phyloP scores from a whole-genome alignment of 1,284 basidiomycete species.

The Pyrrhoderma lamaoense region DNA sequence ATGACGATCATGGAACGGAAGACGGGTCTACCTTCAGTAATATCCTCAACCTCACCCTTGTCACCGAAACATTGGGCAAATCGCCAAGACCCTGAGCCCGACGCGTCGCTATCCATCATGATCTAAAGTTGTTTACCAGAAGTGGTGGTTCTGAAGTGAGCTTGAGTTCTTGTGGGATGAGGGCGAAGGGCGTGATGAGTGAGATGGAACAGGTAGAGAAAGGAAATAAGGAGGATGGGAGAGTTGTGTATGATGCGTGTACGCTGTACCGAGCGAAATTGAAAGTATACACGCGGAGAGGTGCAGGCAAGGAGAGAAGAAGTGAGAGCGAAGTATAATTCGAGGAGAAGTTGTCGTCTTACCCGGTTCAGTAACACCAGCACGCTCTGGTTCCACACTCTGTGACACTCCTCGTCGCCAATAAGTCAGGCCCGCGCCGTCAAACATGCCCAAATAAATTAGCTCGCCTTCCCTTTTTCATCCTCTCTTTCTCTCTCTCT shows the following conservation, averaged over 20 bases:
- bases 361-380: constrained; percentile 1
- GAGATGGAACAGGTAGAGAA: constrained; percentile 2
- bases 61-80: constrained; percentile 99
- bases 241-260: not conserved
- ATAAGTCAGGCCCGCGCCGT: too few relatives aligned
- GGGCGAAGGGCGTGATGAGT: constrained; percentile 18
- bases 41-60: constrained; percentile 98
- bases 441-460: not conserved
- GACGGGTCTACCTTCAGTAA: constrained; percentile 80
- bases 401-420: not conserved
- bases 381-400: not conserved
- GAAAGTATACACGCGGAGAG: constrained; percentile 1
- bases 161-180: constrained; percentile 20
- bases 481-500: constrained; percentile 34
- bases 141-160: constrained; percentile 17
- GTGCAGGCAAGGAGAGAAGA: constrained; percentile 6
- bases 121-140: constrained; percentile 19
- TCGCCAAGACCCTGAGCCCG: constrained; percentile 86
- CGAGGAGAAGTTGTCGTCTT: not conserved
- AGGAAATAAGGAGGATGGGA: not conserved
- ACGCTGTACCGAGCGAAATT: not conserved
- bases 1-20: constrained; percentile 21
- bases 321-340: not conserved
- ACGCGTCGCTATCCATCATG: constrained; percentile 72
- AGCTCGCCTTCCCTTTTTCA: constrained; percentile 27